These are phyloP conservation scores for Syncephalastrum racemosum DNA, from an alignment of 371 early-diverging fungal genomes.

Conservation along the genomic window DNA sequence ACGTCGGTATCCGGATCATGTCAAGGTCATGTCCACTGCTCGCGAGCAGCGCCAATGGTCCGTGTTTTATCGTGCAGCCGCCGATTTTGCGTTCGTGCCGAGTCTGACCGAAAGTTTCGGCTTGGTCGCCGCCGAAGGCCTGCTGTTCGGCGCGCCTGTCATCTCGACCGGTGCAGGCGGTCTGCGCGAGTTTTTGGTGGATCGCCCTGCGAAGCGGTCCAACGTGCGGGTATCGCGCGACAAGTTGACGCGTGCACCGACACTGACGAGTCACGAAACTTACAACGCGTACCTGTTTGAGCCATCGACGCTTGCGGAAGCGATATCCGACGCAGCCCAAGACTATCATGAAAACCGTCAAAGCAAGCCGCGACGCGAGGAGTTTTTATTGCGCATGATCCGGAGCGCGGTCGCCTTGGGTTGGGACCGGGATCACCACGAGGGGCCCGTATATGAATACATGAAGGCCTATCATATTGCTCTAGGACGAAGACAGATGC, in stretches of 20 bases:
- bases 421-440: slow-evolving; percentile 39
- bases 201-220: slow-evolving; percentile 33
- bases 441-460: slow-evolving; percentile 27
- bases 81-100: slow-evolving; percentile 64
- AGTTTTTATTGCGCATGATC: slow-evolving; percentile 42
- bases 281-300: slow-evolving; percentile 28
- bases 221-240: slow-evolving; percentile 9
- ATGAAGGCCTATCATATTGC: slow-evolving; percentile 19
- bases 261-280: slow-evolving; percentile 8
- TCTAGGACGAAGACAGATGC: slow-evolving; percentile 3
- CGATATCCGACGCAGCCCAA: slow-evolving; percentile 38
- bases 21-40: slow-evolving; percentile 43
- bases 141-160: slow-evolving; percentile 60
- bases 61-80: slow-evolving; percentile 56
- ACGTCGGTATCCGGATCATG: slow-evolving; percentile 46
- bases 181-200: slow-evolving; percentile 54
- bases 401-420: slow-evolving; percentile 44
- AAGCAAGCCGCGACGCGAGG: slow-evolving; percentile 37
- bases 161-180: slow-evolving; percentile 60
- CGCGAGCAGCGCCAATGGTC: slow-evolving; percentile 55
- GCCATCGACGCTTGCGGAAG: slow-evolving; percentile 18
- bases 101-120: slow-evolving; percentile 54
- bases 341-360: slow-evolving; percentile 28
- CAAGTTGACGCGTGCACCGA: slow-evolving; percentile 19
- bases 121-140: slow-evolving; percentile 55